Evolutionary conservation across 768 basidiomycete species (phyloP), one percentile per base, ranked within the genome.

Genomic region (Auricularia auricula-judae): DNA sequence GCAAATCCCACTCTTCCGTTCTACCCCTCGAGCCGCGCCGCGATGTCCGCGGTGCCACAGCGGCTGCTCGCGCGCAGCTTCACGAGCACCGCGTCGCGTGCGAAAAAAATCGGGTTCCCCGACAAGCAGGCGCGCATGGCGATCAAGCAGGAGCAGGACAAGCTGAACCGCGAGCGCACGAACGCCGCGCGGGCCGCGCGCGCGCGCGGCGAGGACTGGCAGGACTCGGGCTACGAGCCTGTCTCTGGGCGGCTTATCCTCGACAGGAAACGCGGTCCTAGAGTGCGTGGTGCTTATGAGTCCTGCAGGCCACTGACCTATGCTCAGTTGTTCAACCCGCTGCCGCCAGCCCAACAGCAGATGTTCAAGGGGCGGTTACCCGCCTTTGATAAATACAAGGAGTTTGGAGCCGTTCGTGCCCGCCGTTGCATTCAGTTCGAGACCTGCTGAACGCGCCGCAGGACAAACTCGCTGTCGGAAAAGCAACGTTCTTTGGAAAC

Each of bases 131-230:
- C 14, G 14, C 23, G 34, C 29, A 29, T 5, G 56, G 16, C 16
- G 23, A 29, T 59, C 11, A 14, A 23, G 29, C 18, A 29, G 56
- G 56, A 59, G 8, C 56, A 29, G 29, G 56, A 59, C 14, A 29
- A 59, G 23, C 4, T 4, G 16, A 59, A 59, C 56, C 14, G 23
- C 16, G 56, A 59, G 7, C 56, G 56, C 56, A 8, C 56, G 10
- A 59, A 33, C 29, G 12, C 34, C 5, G 56, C 56, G 34, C 56
- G 56, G 14, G 7, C 4, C 23, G 56, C 56, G 16, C 56, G 56
- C 56, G 56, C 56, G 56, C 56, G 56, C 56, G 56, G 56, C 56
- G 56, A 59, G 7, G 56, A 59, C 56, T 59, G 56, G 56, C 8
- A 7, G 5, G 56, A 59, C 56, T 35, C 23, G 29, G 56, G 56